Conservation (phyloP, 352 stramenopile genomes). For the Phytophthora boehmeriae region DNA sequence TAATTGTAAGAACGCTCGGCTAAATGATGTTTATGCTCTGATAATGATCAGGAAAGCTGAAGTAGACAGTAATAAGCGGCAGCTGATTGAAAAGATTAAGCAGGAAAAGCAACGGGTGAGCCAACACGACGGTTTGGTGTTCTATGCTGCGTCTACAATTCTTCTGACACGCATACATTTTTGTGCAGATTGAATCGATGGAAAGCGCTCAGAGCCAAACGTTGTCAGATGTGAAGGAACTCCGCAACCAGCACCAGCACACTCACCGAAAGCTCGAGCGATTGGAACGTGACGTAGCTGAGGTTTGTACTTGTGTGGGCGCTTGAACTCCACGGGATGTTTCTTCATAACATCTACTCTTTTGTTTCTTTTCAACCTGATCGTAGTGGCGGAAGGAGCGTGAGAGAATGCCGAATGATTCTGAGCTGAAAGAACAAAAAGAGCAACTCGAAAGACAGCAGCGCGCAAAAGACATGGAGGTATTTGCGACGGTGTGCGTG, state of each 20-base stretch:
- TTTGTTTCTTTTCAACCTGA: too few species aligned
- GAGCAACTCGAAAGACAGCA: constrained; percentile 67
- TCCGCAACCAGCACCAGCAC: constrained; percentile 76
- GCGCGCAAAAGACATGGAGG: constrained; percentile 73
- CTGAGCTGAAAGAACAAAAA: constrained; percentile 62
- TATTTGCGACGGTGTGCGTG: constrained; percentile 12
- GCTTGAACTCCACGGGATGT: neutral
- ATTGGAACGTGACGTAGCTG: constrained; percentile 61
- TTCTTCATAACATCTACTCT: too few species aligned
- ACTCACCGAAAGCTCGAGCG: constrained; percentile 69
- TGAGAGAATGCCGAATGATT: constrained; percentile 53
- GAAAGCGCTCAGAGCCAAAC: constrained; percentile 77
- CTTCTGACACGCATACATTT: neutral
- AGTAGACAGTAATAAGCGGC: constrained; percentile 50
- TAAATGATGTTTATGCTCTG: constrained; percentile 4
- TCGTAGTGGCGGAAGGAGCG: constrained; percentile 68
- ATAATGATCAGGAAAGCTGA: constrained; percentile 51
- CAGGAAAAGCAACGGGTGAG: constrained; percentile 62
- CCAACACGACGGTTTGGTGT: neutral
- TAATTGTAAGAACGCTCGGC: neutral
- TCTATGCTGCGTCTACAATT: neutral
- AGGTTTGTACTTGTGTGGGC: constrained; percentile 33
- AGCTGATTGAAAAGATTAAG: constrained; percentile 69
- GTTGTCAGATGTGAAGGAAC: constrained; percentile 64
- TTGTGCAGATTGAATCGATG: constrained; percentile 61